These are phyloP conservation scores for Penicillium flavigenum DNA, from an alignment of 495 filamentous ascomycete species.

Conservation along the genomic window DNA sequence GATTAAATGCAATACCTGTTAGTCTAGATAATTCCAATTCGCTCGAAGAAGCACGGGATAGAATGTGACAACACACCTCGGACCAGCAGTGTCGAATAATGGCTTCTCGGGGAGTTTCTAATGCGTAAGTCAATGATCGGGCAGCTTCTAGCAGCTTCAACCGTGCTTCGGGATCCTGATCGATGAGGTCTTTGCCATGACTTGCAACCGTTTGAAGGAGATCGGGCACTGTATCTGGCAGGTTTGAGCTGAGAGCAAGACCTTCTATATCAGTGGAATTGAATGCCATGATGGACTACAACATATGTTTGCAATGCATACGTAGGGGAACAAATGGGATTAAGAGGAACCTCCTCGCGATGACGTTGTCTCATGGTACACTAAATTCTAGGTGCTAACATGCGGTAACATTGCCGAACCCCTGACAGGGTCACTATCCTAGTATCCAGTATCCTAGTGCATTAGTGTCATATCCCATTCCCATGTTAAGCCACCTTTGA, in stretches of 20 bases:
- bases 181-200: not conserved
- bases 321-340: not conserved
- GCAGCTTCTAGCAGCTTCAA: slow-evolving; percentile 14
- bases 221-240: not conserved
- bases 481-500: not conserved
- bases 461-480: not conserved
- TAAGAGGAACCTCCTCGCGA: not conserved
- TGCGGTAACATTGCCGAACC: not conserved
- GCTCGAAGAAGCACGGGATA: not conserved
- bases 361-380: not conserved
- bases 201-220: not conserved
- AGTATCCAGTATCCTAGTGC: not conserved
- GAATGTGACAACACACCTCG: slow-evolving; percentile 12
- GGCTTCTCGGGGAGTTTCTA: slow-evolving; percentile 29
- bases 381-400: not conserved
- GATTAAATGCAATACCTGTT: not conserved
- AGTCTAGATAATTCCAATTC: not conserved
- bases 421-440: not conserved
- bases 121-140: slow-evolving; percentile 17
- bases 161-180: not conserved
- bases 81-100: slow-evolving; percentile 30
- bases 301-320: not conserved
- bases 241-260: slow-evolving; percentile 1
- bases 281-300: not conserved
- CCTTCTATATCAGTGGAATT: not conserved